Conservation (phyloP, 495 filamentous ascomycete species). For the Aspergillus sclerotiicarbonarius region DNA sequence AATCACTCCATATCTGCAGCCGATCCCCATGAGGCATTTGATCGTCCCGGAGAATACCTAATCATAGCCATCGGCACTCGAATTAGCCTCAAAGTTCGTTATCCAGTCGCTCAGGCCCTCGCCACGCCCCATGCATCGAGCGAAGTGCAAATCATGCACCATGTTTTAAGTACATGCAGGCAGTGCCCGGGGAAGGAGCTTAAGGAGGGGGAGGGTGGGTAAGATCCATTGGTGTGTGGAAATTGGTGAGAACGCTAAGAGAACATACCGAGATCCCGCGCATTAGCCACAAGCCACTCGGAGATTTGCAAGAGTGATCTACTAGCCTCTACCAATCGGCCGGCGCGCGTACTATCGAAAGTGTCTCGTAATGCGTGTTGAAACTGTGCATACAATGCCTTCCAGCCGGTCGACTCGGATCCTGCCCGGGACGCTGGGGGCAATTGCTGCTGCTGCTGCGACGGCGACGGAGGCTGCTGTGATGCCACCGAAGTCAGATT, state of each 20-base stretch:
- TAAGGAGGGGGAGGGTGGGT: slow-evolving; percentile 5
- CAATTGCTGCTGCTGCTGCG: slow-evolving; percentile 37
- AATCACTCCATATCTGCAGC: slow-evolving; percentile 85
- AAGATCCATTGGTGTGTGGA: background rate
- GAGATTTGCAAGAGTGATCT: slow-evolving; percentile 74
- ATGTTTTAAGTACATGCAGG: slow-evolving; percentile 1
- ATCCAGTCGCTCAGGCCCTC: background rate
- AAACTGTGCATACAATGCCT: slow-evolving; percentile 72
- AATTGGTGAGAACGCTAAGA: slow-evolving; percentile 15
- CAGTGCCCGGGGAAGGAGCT: background rate
- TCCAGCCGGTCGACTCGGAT: slow-evolving; percentile 37
- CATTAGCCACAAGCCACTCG: slow-evolving; percentile 80
- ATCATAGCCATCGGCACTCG: slow-evolving; percentile 18
- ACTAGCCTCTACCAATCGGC: slow-evolving; percentile 71
- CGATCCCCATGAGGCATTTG: slow-evolving; percentile 65
- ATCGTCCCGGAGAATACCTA: slow-evolving; percentile 75
- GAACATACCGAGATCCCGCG: slow-evolving; percentile 76
- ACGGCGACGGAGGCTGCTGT: slow-evolving; percentile 40
- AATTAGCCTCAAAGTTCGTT: slow-evolving; percentile 25
- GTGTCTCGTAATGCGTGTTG: slow-evolving; percentile 69
- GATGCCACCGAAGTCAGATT: slow-evolving; percentile 48
- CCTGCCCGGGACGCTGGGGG: slow-evolving; percentile 41
- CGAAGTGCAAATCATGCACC: background rate
- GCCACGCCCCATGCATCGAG: background rate
- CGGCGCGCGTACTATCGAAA: slow-evolving; percentile 71